These are phyloP conservation scores for Metschnikowia gruessii DNA, from an alignment of 805 yeast genomes.

Conservation along the genomic window DNA sequence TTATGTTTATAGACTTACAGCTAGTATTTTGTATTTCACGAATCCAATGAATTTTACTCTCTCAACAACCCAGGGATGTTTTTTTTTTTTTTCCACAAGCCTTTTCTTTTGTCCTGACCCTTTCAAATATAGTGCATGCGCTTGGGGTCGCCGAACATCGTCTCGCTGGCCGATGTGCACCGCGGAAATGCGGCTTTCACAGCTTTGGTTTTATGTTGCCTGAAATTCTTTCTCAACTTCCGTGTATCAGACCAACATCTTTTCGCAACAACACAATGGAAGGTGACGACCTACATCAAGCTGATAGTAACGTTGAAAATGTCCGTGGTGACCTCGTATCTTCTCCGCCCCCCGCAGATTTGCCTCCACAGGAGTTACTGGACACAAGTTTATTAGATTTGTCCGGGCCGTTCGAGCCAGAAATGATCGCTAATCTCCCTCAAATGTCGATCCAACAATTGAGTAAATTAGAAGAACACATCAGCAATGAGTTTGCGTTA, in stretches of 20 bases:
- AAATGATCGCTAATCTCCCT: constrained; percentile 18
- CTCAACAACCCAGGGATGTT: no score
- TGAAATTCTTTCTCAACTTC: constrained; percentile 3
- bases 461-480: constrained; percentile 20
- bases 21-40: no score
- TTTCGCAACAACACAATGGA: constrained; percentile 9
- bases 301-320: neutral
- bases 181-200: constrained; percentile 9
- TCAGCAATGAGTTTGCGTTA: constrained; percentile 24
- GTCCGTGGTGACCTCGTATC: neutral
- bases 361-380: constrained; percentile 6
- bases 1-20: no score
- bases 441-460: constrained; percentile 26
- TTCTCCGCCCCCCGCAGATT: constrained; percentile 11
- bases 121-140: neutral
- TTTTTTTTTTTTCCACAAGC: no score
- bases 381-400: neutral
- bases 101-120: no score
- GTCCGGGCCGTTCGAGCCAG: constrained; percentile 16
- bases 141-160: neutral
- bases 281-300: constrained; percentile 1
- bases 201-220: constrained; percentile 1
- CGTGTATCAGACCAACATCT: neutral
- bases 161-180: neutral
- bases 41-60: no score